Evolutionary conservation across 176 grass and related monocot species (phyloP).

Genomic region (Triticum monococcum): DNA sequence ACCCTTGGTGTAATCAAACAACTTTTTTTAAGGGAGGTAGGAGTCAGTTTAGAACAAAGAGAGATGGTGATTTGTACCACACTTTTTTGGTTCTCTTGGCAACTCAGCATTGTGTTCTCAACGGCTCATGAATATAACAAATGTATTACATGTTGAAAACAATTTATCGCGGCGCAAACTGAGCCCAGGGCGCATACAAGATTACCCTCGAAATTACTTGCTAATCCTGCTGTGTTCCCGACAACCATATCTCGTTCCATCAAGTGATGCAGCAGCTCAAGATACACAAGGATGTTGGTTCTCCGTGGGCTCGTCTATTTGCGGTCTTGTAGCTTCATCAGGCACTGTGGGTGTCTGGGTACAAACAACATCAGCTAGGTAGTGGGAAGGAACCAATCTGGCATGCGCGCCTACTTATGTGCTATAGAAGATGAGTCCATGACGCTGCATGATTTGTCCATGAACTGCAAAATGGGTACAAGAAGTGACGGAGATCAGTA

Average conservation of each 20-base stretch:
- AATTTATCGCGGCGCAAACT: conserved; percentile 7
- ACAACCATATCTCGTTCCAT: conserved; percentile 24
- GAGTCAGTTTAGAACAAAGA: no score
- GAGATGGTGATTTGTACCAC: background rate
- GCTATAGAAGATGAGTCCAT: conserved; percentile 57
- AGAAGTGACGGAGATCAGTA: background rate
- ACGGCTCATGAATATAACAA: conserved; percentile 30
- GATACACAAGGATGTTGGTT: conserved; percentile 35
- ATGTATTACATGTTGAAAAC: conserved; percentile 21
- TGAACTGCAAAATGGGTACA: conserved; percentile 39
- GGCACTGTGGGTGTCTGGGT: background rate
- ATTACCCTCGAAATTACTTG: conserved; percentile 30
- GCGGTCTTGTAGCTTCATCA: conserved; percentile 18
- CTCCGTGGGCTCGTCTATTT: background rate
- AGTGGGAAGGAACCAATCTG: conserved; percentile 28
- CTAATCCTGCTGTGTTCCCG: conserved; percentile 17
- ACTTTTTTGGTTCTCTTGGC: background rate
- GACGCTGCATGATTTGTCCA: conserved; percentile 63
- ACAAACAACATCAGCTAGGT: conserved; percentile 37
- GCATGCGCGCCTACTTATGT: conserved; percentile 46
- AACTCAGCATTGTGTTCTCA: conserved; percentile 19
- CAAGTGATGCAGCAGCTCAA: conserved; percentile 3
- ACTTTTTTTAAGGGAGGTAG: no score
- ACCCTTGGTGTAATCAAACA: no score
- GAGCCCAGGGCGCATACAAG: conserved; percentile 1